phyloP scores from a whole-genome alignment of 805 yeast species.

The Tetrapisispora pingtungensis region DNA sequence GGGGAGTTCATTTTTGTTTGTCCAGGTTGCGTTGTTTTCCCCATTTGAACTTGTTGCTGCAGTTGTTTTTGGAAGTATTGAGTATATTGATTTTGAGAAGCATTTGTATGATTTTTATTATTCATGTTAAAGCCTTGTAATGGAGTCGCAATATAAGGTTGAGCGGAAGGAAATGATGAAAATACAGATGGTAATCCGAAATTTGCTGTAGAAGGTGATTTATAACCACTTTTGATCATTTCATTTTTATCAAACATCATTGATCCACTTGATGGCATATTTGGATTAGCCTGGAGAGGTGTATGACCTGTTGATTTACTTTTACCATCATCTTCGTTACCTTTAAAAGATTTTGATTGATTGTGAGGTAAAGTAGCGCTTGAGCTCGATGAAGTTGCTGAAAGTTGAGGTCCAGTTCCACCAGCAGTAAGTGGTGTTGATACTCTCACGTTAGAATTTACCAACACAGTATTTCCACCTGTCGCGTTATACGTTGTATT shows the following conservation, averaged over 20 bases:
- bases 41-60: conserved; percentile 6
- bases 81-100: conserved; percentile 4
- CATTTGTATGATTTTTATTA: conserved; percentile 17
- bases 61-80: conserved; percentile 12
- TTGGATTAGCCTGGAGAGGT: not conserved
- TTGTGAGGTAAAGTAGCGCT: not conserved
- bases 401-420: not conserved
- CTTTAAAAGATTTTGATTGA: not conserved
- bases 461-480: not conserved
- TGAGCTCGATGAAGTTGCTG: conserved; percentile 1
- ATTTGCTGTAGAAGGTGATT: conserved; percentile 3
- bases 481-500: not conserved
- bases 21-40: not conserved
- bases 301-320: not conserved
- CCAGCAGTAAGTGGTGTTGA: conserved; percentile 1
- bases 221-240: not conserved
- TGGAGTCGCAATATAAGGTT: conserved; percentile 29
- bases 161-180: conserved; percentile 23
- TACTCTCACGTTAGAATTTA: not conserved
- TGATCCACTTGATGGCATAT: not conserved
- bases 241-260: conserved; percentile 2
- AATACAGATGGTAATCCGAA: conserved; percentile 23
- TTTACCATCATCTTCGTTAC: not conserved
- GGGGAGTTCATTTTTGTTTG: conserved; percentile 1
- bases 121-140: conserved; percentile 13